Evolutionary conservation across 495 filamentous ascomycete species (phyloP).

Genomic region (Talaromyces borbonicus): DNA sequence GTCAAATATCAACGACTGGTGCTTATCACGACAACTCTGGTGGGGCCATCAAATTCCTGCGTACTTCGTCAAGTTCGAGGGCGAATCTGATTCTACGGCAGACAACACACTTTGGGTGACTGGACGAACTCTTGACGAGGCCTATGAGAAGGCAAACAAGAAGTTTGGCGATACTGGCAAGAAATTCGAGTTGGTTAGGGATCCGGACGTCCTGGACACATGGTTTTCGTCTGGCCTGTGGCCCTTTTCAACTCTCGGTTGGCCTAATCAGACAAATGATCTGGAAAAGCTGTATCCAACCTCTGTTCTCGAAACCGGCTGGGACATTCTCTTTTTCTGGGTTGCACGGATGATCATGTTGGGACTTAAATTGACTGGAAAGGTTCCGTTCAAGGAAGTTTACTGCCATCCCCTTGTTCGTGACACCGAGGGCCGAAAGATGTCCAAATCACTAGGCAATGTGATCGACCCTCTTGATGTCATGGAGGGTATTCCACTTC

Average conservation of each 20-base stretch:
- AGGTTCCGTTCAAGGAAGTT: constrained; percentile 69
- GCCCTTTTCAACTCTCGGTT: constrained; percentile 77
- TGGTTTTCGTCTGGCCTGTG: constrained; percentile 78
- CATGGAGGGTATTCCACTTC: constrained; percentile 60
- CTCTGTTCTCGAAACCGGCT: constrained; percentile 66
- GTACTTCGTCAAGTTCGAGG: constrained; percentile 63
- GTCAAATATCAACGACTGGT: constrained; percentile 69
- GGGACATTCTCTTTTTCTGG: constrained; percentile 87
- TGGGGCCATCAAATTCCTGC: constrained; percentile 72
- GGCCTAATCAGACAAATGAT: constrained; percentile 56
- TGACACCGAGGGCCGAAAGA: constrained; percentile 72
- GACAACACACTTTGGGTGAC: constrained; percentile 58
- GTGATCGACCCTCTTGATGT: constrained; percentile 77
- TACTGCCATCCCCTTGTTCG: constrained; percentile 70
- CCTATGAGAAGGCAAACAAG: constrained; percentile 51
- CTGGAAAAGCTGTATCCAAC: constrained; percentile 64
- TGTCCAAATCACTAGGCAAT: constrained; percentile 78
- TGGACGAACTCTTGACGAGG: constrained; percentile 56
- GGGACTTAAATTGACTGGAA: constrained; percentile 61
- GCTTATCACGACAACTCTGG: constrained; percentile 73
- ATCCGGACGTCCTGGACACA: constrained; percentile 70
- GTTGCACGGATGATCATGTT: constrained; percentile 78
- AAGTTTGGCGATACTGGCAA: constrained; percentile 61
- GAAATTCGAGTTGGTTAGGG: constrained; percentile 55
- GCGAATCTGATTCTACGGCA: constrained; percentile 39